Percentiles rank a stretch among this genome's conserved stretches.
These are phyloP conservation scores for Talaromyces sp. DNA, from an alignment of 2,329 filamentous ascomycete genomes.

Conservation along the genomic window DNA sequence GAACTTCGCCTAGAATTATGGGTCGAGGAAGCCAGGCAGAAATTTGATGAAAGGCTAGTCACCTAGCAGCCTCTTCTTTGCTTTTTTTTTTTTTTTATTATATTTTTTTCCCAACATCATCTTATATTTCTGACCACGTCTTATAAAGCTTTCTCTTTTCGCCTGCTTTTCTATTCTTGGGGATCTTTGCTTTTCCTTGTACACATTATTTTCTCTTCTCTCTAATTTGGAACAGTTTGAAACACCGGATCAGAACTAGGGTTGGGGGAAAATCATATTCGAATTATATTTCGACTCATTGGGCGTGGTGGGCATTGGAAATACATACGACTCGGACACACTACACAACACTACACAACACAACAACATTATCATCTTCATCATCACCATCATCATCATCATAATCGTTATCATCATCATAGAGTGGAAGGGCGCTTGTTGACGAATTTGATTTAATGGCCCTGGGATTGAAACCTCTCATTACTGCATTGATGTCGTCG, in stretches of 20 bases:
- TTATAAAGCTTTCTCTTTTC: not conserved
- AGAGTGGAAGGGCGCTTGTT: constrained; percentile 6
- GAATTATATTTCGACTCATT: constrained; percentile 1
- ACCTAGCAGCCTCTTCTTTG: not conserved
- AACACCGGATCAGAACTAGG: constrained; percentile 1
- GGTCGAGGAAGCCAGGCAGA: constrained; percentile 61
- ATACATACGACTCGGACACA: not conserved
- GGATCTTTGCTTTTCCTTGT: not conserved
- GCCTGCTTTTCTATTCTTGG: not conserved
- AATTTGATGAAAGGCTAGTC: constrained; percentile 30
- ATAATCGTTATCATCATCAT: not conserved
- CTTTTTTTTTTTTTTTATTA: not conserved
- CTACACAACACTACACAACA: not conserved
- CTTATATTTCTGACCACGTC: not conserved
- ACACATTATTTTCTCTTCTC: not conserved
- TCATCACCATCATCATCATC: not conserved
- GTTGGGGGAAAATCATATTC: not conserved
- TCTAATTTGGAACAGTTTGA: constrained; percentile 2
- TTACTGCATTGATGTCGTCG: constrained; percentile 1
- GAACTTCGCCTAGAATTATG: constrained; percentile 64
- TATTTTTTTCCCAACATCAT: not conserved
- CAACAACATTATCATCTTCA: not conserved
- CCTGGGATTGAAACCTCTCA: not conserved
- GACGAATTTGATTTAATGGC: constrained; percentile 2
- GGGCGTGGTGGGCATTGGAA: not conserved